phyloP scores from a whole-genome alignment of 768 basidiomycete genomes.

The Aureoboletus auriporus region DNA sequence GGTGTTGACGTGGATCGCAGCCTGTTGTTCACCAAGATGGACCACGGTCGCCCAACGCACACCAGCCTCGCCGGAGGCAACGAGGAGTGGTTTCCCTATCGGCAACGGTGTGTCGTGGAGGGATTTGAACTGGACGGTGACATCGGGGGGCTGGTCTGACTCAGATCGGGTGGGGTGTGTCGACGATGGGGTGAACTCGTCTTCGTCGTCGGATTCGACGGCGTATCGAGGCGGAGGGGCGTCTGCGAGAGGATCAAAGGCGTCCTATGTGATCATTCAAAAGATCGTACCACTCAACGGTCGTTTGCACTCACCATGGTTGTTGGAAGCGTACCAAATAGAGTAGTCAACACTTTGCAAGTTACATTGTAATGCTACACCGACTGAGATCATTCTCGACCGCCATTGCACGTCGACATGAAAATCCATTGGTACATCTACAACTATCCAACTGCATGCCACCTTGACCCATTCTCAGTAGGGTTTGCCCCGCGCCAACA shows the following conservation, averaged over 20 bases:
- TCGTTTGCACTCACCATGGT: slow-evolving; percentile 11
- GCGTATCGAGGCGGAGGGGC: slow-evolving; percentile 55
- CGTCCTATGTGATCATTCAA: slow-evolving; percentile 35
- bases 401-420: slow-evolving; percentile 31
- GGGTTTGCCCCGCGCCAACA: slow-evolving; percentile 28
- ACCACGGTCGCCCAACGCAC: slow-evolving; percentile 50
- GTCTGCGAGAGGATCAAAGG: slow-evolving; percentile 51
- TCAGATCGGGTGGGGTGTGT: background rate
- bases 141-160: slow-evolving; percentile 12
- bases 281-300: background rate
- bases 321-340: background rate
- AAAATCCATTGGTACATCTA: slow-evolving; percentile 51
- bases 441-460: background rate
- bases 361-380: background rate
- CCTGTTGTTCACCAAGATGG: slow-evolving; percentile 48
- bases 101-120: slow-evolving; percentile 26
- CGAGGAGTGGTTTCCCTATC: slow-evolving; percentile 31
- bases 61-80: slow-evolving; percentile 46
- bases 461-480: slow-evolving; percentile 22
- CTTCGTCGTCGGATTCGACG: slow-evolving; percentile 67
- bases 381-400: slow-evolving; percentile 18
- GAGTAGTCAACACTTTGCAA: too few species aligned
- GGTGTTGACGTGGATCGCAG: slow-evolving; percentile 41
- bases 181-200: slow-evolving; percentile 48
- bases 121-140: slow-evolving; percentile 38